These are phyloP conservation scores for Polyporus arcularius DNA, from an alignment of 768 basidiomycete genomes.

Conservation along the genomic window DNA sequence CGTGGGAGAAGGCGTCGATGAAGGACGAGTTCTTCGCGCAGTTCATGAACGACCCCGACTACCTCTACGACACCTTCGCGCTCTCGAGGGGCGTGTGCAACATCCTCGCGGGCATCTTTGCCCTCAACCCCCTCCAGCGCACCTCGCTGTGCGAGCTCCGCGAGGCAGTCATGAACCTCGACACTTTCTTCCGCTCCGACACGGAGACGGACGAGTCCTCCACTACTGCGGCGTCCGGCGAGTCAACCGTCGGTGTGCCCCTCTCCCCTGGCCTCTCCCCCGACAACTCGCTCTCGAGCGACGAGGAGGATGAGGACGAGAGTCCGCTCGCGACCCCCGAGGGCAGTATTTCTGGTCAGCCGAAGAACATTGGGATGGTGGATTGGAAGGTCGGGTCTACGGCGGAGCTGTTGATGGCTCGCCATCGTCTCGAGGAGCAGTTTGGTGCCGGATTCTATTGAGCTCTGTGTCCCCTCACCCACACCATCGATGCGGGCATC, in stretches of 20 bases:
- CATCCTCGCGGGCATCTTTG: slow-evolving; percentile 33
- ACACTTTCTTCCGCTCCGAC: slow-evolving; percentile 25
- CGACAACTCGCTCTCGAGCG: background rate
- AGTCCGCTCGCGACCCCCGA: background rate
- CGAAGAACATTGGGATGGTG: background rate
- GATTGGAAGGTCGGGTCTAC: background rate
- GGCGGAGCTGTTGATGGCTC: background rate
- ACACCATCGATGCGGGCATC: background rate
- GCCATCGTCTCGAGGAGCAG: background rate
- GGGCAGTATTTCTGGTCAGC: background rate
- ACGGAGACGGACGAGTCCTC: background rate
- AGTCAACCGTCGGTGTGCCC: background rate
- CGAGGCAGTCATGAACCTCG: slow-evolving; percentile 18
- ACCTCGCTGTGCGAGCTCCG: slow-evolving; percentile 20
- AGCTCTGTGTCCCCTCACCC: no score
- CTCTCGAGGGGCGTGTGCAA: slow-evolving; percentile 64
- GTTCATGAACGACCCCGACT: slow-evolving; percentile 8
- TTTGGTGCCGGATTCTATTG: no score
- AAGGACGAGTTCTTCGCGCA: slow-evolving; percentile 9
- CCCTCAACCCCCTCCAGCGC: slow-evolving; percentile 13
- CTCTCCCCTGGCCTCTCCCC: background rate
- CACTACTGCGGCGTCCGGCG: background rate
- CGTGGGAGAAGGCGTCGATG: slow-evolving; percentile 45
- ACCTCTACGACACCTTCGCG: slow-evolving; percentile 63
- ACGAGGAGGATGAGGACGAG: background rate